Evolutionary conservation across 2,329 filamentous ascomycete species (phyloP).

Genomic region (Ophiostoma tasmaniense): DNA sequence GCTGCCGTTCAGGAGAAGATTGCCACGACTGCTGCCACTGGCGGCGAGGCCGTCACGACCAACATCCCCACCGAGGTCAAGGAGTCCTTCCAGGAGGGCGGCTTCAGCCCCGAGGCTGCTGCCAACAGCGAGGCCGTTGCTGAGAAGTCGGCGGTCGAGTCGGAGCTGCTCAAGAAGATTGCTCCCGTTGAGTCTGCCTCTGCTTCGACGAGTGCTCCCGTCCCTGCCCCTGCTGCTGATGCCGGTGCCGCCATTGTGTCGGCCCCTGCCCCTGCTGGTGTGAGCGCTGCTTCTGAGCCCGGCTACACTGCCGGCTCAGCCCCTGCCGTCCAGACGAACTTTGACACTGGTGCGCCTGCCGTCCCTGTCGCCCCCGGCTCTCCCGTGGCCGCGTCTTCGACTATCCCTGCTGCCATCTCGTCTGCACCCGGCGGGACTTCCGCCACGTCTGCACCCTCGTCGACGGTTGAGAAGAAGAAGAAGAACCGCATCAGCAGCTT

Average conservation of each 20-base stretch:
- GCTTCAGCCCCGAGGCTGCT: constrained; percentile 61
- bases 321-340: constrained; percentile 11
- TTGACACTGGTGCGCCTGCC: constrained; percentile 17
- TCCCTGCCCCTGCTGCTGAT: constrained; percentile 19
- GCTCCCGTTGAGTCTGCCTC: constrained; percentile 8
- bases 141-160: constrained; percentile 67
- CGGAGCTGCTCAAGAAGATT: constrained; percentile 61
- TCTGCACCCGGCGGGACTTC: constrained; percentile 27
- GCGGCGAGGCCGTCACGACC: constrained; percentile 36
- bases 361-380: constrained; percentile 13
- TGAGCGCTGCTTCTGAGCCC: constrained; percentile 11
- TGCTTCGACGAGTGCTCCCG: constrained; percentile 16
- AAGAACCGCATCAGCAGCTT: constrained; percentile 56
- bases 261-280: constrained; percentile 16
- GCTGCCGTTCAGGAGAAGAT: constrained; percentile 42
- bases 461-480: constrained; percentile 53
- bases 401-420: background rate
- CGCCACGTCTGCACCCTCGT: constrained; percentile 26
- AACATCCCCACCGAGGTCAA: constrained; percentile 49
- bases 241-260: constrained; percentile 14
- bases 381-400: background rate
- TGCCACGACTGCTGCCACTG: constrained; percentile 33
- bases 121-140: constrained; percentile 58
- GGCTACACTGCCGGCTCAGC: constrained; percentile 26
- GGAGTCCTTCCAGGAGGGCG: constrained; percentile 49